phyloP scores from a whole-genome alignment of 1,284 basidiomycete genomes.

The Cystobasidium pallidum region DNA sequence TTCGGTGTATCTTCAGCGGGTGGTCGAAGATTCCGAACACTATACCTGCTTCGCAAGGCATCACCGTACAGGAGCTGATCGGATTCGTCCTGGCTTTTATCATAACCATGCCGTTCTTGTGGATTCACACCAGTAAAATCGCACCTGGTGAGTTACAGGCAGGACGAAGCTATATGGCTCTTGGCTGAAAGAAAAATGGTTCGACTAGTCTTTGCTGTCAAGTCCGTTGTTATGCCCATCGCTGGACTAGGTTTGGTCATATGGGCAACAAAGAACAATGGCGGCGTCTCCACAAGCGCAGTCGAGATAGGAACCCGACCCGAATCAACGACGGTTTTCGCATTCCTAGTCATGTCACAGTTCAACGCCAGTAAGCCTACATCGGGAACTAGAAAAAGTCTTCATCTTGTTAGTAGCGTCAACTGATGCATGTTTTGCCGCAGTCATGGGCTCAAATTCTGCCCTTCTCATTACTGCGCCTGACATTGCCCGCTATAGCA shows the following conservation, averaged over 20 bases:
- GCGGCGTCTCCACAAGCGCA: conserved; percentile 52
- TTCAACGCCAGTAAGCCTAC: conserved; percentile 47
- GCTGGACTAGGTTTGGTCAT: conserved; percentile 55
- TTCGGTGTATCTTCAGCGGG: conserved; percentile 51
- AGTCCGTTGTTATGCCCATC: conserved; percentile 54
- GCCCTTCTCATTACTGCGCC: conserved; percentile 48
- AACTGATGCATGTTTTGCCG: neutral
- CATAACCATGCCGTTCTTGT: conserved; percentile 53
- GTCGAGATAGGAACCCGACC: conserved; percentile 32
- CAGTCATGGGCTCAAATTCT: conserved; percentile 48
- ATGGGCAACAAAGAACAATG: conserved; percentile 53
- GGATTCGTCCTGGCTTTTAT: conserved; percentile 55
- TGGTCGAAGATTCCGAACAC: conserved; percentile 54
- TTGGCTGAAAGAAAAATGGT: neutral
- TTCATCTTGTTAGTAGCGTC: neutral
- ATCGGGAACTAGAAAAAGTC: neutral
- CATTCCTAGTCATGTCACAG: conserved; percentile 48
- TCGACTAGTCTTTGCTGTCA: conserved; percentile 48
- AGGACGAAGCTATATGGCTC: too few species aligned
- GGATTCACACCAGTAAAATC: conserved; percentile 50
- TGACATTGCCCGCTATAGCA: conserved; percentile 47
- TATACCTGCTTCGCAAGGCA: conserved; percentile 50
- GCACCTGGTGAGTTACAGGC: conserved; percentile 41
- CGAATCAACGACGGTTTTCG: conserved; percentile 25
- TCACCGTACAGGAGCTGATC: conserved; percentile 53